Base-by-base conservation (phyloP, 306 rosid species). In the Albizia julibrissin region DNA sequence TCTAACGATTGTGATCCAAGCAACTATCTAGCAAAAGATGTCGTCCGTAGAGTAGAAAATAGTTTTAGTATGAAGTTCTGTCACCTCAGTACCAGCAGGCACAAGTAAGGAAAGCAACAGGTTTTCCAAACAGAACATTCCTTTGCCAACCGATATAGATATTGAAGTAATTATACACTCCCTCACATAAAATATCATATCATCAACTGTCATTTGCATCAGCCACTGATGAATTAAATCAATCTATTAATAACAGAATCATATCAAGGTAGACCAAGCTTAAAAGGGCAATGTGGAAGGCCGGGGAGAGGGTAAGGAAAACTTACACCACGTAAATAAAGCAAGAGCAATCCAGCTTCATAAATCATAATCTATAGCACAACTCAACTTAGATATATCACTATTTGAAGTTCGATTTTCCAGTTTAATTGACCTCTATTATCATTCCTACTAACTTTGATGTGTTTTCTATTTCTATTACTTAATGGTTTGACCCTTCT, bases 391-490 rank as follows among this genome's bases (percentile, higher is more conserved):
- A 26, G 21, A 72, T 66, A 47, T 42, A 61, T 47, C 24, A 31
- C 79, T 22, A 39, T 80, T 3, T 15, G 49, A 18, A 43, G 29
- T 72, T 34, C 6, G 61, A 44, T 73, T 50, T 13, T 37, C 29
- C 24, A n/a, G 31, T 29, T 68, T 26, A 31, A 78, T 40, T 46
- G 13, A 58, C 77, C 62, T 65, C 74, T 49, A 31, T 73, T 46
- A 46, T 26, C 47, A 59, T 56, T 39, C 72, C 62, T 29, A 66
- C 62, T 12, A 27, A 27, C 70, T 22, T 54, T 15, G 18, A 69
- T 65, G 71, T 69, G 29, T 82, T 78, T 39, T 72, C 72, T 27
- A 58, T 7, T 56, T 31, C 52, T 65, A 81, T 52, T 72, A 72
- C 61, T 29, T 72, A 62, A 54, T 33, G 29, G 61, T 69, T 66